Evolutionary conservation across 768 basidiomycete genomes (phyloP).

Genomic region (Boletus subcaerulescens): DNA sequence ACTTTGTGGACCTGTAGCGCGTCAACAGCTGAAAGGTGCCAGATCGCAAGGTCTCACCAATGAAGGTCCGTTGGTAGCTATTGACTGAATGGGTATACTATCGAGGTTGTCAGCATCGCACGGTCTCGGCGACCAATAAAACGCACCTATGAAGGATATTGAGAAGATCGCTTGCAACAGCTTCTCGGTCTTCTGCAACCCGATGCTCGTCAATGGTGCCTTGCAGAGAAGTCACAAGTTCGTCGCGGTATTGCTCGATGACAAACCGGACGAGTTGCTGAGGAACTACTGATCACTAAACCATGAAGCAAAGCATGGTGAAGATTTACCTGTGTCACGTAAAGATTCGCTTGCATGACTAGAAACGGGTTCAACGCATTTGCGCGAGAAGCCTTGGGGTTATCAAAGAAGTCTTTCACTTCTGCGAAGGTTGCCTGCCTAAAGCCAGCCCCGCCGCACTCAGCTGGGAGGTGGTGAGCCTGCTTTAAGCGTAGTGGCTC

Average conservation of each 20-base stretch:
- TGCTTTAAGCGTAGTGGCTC: slow-evolving; percentile 71
- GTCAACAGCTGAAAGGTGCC: neutral
- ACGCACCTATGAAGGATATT: slow-evolving; percentile 77
- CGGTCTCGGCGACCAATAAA: neutral
- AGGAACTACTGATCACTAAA: neutral
- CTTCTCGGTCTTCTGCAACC: slow-evolving; percentile 72
- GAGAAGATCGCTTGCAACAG: slow-evolving; percentile 82
- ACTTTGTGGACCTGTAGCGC: slow-evolving; percentile 77
- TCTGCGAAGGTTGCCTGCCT: slow-evolving; percentile 82
- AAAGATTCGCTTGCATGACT: slow-evolving; percentile 90
- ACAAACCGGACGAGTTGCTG: slow-evolving; percentile 94
- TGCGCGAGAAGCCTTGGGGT: slow-evolving; percentile 81
- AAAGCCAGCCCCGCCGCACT: slow-evolving; percentile 70
- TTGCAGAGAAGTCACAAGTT: slow-evolving; percentile 68
- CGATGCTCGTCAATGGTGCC: slow-evolving; percentile 61
- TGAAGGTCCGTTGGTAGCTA: slow-evolving; percentile 84
- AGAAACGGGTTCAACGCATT: slow-evolving; percentile 87
- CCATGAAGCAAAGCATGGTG: neutral
- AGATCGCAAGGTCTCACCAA: slow-evolving; percentile 42
- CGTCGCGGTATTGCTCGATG: slow-evolving; percentile 88
- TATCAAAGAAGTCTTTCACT: slow-evolving; percentile 88
- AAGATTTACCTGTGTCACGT: slow-evolving; percentile 76
- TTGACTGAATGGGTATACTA: slow-evolving; percentile 90
- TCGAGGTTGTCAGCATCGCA: slow-evolving; percentile 3
- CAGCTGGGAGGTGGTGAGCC: slow-evolving; percentile 49